Conservation (phyloP, 192 early-diverging fungal genomes). For the Powellomyces hirtus region DNA sequence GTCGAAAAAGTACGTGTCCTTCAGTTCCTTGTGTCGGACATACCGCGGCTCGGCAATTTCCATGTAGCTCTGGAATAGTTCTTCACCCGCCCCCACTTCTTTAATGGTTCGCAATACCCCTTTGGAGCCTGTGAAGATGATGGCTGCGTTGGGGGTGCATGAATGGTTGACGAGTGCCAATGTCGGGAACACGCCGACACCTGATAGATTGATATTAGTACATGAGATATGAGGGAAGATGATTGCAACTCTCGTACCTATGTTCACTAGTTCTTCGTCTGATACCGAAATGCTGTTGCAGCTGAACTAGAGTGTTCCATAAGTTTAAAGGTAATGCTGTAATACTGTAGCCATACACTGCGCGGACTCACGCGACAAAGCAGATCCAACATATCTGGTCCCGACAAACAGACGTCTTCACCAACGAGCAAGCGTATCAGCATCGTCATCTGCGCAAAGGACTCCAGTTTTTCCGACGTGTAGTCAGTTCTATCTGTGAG, state of each 20-base stretch:
- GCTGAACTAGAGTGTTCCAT: constrained; percentile 31
- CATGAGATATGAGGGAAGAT: too few species aligned
- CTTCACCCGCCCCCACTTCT: constrained; percentile 32
- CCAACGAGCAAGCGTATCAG: constrained; percentile 28
- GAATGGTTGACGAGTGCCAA: constrained; percentile 47
- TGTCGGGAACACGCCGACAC: constrained; percentile 41
- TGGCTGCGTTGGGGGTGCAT: constrained; percentile 38
- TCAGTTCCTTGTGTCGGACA: constrained; percentile 34
- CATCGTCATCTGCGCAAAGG: constrained; percentile 44
- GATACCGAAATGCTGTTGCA: constrained; percentile 43
- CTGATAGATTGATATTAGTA: too few species aligned
- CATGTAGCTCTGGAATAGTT: constrained; percentile 40
- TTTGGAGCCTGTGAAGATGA: constrained; percentile 34
- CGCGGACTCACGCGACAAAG: constrained; percentile 38
- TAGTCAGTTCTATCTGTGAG: constrained; percentile 27
- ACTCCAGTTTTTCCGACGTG: constrained; percentile 24
- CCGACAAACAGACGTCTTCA: constrained; percentile 2
- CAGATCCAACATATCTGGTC: constrained; percentile 36
- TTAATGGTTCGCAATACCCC: constrained; percentile 30
- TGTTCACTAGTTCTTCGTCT: constrained; percentile 40
- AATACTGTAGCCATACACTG: too few species aligned
- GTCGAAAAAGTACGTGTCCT: constrained; percentile 37
- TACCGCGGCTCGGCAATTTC: constrained; percentile 30
- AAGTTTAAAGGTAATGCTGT: background rate
- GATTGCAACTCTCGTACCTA: constrained; percentile 18